A percentile compares a stretch with the other conserved stretches of the same genome.
Conservation (phyloP, 2,329 filamentous ascomycete species). For the Paracoccidioides lutzii region DNA sequence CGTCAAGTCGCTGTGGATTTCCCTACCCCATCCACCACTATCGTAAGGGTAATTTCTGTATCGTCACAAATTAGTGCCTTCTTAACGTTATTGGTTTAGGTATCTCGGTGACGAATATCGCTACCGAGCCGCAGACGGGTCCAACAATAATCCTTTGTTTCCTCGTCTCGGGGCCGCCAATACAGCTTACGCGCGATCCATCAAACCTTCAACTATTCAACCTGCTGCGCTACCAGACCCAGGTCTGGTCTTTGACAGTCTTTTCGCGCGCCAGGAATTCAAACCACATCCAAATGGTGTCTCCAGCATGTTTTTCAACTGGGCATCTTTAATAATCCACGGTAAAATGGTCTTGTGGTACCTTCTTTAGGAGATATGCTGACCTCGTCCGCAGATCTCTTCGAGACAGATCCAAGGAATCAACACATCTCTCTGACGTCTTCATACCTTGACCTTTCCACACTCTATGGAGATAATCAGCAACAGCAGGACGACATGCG, state of each 20-base stretch:
- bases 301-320: slow-evolving; percentile 37
- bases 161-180: slow-evolving; percentile 18
- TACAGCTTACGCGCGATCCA: slow-evolving; percentile 17
- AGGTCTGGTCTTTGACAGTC: slow-evolving; percentile 21
- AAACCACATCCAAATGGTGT: slow-evolving; percentile 32
- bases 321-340: slow-evolving; percentile 42
- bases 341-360: slow-evolving; percentile 14
- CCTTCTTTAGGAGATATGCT: not conserved
- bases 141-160: slow-evolving; percentile 13
- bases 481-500: slow-evolving; percentile 25
- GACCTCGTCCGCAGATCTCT: slow-evolving; percentile 25
- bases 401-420: slow-evolving; percentile 27
- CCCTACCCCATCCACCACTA: slow-evolving; percentile 58
- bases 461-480: slow-evolving; percentile 30
- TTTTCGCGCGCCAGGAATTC: slow-evolving; percentile 35
- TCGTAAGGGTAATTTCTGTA: slow-evolving; percentile 36
- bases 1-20: slow-evolving; percentile 57
- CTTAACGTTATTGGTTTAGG: slow-evolving; percentile 18
- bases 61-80: slow-evolving; percentile 14
- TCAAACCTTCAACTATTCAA: slow-evolving; percentile 10
- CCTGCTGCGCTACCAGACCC: slow-evolving; percentile 16
- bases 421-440: slow-evolving; percentile 27
- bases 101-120: slow-evolving; percentile 21
- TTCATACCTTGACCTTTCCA: slow-evolving; percentile 37
- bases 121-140: slow-evolving; percentile 22